Evolutionary conservation across 352 stramenopile species (phyloP), one percentile per base, ranked within the genome.

Genomic region (Globisporangium mamillatum): DNA sequence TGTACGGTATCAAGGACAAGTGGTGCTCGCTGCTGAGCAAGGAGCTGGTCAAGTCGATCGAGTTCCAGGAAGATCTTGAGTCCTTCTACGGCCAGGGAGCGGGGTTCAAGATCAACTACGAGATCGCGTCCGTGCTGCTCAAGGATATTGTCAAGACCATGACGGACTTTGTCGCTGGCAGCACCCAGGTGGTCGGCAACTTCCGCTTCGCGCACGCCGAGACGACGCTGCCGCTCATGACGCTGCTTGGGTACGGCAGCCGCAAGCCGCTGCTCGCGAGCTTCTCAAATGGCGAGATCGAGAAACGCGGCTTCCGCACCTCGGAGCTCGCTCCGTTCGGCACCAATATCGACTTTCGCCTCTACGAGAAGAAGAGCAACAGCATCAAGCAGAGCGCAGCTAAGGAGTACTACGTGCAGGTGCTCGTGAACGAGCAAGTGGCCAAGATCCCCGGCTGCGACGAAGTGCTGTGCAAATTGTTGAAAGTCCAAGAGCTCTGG

Each of bases 201-300:
- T 87, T 90, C 56, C 77, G 72, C 57, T 88, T 90, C 32, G 84
- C 82, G 1, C 82, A 93, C 58, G 84, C 83, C 16, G 83, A 93
- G 69, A 93, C 86, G 20, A 86, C 80, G 48, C 65, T 93, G 14
- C 83, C 86, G 14, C 75, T 93, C 12, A 82, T 90, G 76, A 85
- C 73, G 18, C 69, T 93, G 18, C 72, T 93, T 69, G 81, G 81
- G 7, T 75, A 84, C 12, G 70, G 73, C 14, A 69, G 77, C 58
- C 70, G 66, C 6, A 66, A 68, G 3, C 57, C 54, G 55, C 65
- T 88, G 8, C n/a, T 73, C 6, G 75, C 76, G 14, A 73, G 74
- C 25, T 75, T 72, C 38, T 74, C 78, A 0, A 20, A 64, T 1
- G 44, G 55, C 14, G 67, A 73, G 6, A 82, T 90, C 54, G 48